Evolutionary conservation across 108 stramenopile species (phyloP).

Genomic region (Nannochloropsis oceanica): DNA sequence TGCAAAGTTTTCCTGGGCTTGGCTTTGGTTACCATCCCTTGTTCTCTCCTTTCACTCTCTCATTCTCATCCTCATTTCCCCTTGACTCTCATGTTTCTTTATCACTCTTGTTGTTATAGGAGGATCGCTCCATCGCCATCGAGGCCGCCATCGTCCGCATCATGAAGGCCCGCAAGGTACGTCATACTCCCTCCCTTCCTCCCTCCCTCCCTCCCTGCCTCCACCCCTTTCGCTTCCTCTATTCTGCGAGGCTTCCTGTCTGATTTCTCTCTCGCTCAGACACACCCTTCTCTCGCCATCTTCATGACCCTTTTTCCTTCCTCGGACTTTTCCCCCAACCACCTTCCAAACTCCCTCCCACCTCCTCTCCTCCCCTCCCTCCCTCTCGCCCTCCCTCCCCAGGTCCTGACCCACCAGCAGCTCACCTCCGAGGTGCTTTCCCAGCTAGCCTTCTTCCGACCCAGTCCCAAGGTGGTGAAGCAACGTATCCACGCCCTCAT

Average conservation of each 20-base stretch:
- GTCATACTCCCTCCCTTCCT: background rate
- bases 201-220: background rate
- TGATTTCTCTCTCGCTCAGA: too few species aligned
- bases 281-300: background rate
- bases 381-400: background rate
- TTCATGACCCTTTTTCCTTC: background rate
- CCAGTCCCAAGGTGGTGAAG: constrained; percentile 49
- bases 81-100: background rate
- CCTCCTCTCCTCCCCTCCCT: background rate
- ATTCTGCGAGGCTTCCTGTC: background rate
- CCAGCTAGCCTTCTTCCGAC: constrained; percentile 92
- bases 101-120: background rate
- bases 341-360: background rate
- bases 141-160: constrained; percentile 98
- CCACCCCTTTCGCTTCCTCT: background rate
- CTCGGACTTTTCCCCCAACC: too few species aligned
- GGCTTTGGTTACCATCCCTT: too few species aligned
- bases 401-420: constrained; percentile 71
- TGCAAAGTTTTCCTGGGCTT: too few species aligned
- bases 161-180: constrained; percentile 97
- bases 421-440: constrained; percentile 87
- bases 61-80: background rate
- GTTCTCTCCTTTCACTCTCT: background rate
- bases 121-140: constrained; percentile 63
- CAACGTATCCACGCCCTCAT: background rate